phyloP scores from a whole-genome alignment of 495 filamentous ascomycete species.

The Penicillium robsamsonii region DNA sequence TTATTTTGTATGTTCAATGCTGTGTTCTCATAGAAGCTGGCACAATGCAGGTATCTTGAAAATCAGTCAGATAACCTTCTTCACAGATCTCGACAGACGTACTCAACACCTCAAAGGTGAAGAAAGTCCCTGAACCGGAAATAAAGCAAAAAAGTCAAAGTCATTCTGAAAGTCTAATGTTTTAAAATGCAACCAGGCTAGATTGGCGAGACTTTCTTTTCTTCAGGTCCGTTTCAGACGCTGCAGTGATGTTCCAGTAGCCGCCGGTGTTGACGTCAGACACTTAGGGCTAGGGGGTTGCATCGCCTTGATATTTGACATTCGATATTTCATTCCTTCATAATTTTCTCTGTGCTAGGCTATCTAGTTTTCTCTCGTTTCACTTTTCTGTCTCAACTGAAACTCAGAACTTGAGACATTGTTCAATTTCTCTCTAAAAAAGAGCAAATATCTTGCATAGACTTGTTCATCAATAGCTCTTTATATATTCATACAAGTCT shows the following conservation, averaged over 20 bases:
- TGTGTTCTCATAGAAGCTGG: not conserved
- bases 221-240: conserved; percentile 25
- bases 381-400: not conserved
- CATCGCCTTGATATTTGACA: not conserved
- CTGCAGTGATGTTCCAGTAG: conserved; percentile 24
- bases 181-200: conserved; percentile 19
- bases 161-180: conserved; percentile 6
- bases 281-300: conserved; percentile 11
- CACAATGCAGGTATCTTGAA: not conserved
- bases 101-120: not conserved
- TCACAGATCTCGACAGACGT: not conserved
- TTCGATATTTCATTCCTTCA: not conserved
- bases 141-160: not conserved
- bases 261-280: conserved; percentile 37
- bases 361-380: not conserved
- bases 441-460: not conserved
- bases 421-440: not conserved
- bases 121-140: not conserved
- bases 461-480: not conserved
- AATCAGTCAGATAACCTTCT: not conserved
- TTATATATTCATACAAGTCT: not conserved
- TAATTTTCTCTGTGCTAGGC: not conserved
- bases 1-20: not conserved
- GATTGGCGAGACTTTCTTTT: conserved; percentile 7
- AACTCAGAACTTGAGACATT: not conserved